Evolutionary conservation across 2,329 filamentous ascomycete genomes (phyloP).

Genomic region (Aspergillus phoenicis): DNA sequence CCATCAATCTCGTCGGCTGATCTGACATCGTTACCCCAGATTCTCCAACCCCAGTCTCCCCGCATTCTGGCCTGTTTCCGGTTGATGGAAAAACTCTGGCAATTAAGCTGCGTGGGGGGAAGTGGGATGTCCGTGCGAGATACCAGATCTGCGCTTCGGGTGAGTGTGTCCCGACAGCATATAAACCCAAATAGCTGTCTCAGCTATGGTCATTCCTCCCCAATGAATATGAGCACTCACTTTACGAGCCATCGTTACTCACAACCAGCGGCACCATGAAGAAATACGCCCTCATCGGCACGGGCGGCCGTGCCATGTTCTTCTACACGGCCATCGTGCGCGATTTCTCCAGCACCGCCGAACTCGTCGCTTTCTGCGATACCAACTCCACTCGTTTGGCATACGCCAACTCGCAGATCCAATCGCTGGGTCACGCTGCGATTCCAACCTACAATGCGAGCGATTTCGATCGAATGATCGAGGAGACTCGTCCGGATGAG

Average conservation of each 20-base stretch:
- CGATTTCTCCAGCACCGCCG: constrained; percentile 54
- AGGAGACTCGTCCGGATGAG: constrained; percentile 60
- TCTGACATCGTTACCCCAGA: neutral
- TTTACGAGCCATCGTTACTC: no score
- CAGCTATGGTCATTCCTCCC: neutral
- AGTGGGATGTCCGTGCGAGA: neutral
- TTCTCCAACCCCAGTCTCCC: neutral
- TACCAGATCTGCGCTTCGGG: neutral
- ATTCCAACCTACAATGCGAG: constrained; percentile 59
- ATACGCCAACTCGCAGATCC: constrained; percentile 51
- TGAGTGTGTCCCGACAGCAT: neutral
- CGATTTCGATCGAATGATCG: constrained; percentile 61
- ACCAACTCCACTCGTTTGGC: constrained; percentile 63
- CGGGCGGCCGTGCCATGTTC: constrained; percentile 62
- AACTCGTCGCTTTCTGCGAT: constrained; percentile 61
- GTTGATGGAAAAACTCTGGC: neutral
- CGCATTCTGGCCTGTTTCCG: neutral
- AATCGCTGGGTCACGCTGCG: constrained; percentile 47
- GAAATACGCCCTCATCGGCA: constrained; percentile 49
- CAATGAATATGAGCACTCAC: no score
- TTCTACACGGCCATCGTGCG: constrained; percentile 62
- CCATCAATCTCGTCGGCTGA: neutral
- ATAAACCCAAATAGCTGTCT: neutral
- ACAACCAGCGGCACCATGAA: neutral
- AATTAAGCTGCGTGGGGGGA: neutral